Conservation (phyloP, 106 monocot species). For the Dendrobium chrysotoxum region DNA sequence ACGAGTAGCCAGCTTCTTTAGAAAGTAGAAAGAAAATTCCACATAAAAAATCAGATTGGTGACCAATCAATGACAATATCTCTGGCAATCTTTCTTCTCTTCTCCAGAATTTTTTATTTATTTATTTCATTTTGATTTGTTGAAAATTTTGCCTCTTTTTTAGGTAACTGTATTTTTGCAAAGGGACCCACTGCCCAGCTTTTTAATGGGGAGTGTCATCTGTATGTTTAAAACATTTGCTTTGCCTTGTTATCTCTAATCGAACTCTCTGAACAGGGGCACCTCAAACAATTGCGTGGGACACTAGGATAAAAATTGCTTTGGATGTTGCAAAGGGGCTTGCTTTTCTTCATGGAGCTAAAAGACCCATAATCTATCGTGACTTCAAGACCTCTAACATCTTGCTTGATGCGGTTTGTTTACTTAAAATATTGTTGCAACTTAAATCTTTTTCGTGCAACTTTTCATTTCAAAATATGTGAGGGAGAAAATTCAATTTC, state of each 20-base stretch:
- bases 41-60: not conserved
- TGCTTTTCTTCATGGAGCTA: slow-evolving; percentile 27
- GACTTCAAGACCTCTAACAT: slow-evolving; percentile 54
- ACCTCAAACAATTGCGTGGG: slow-evolving; percentile 31
- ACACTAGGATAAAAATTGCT: slow-evolving; percentile 38
- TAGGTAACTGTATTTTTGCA: not conserved
- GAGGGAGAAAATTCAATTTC: not conserved
- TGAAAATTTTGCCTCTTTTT: not conserved
- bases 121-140: not conserved
- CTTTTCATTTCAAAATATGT: not conserved
- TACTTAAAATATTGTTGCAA: not conserved
- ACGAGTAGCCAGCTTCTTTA: not conserved
- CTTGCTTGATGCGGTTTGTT: slow-evolving; percentile 25
- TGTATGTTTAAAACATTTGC: not conserved
- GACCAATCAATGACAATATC: not conserved
- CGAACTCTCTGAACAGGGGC: not conserved
- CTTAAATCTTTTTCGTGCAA: not conserved
- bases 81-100: not conserved
- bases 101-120: not conserved
- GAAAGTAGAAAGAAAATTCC: not conserved
- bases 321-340: slow-evolving; percentile 45
- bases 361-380: slow-evolving; percentile 34
- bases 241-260: not conserved
- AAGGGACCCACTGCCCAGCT: not conserved
- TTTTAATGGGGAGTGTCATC: not conserved